Base-by-base conservation (phyloP, 2,329 filamentous ascomycete species). In the Phoma sp. region DNA sequence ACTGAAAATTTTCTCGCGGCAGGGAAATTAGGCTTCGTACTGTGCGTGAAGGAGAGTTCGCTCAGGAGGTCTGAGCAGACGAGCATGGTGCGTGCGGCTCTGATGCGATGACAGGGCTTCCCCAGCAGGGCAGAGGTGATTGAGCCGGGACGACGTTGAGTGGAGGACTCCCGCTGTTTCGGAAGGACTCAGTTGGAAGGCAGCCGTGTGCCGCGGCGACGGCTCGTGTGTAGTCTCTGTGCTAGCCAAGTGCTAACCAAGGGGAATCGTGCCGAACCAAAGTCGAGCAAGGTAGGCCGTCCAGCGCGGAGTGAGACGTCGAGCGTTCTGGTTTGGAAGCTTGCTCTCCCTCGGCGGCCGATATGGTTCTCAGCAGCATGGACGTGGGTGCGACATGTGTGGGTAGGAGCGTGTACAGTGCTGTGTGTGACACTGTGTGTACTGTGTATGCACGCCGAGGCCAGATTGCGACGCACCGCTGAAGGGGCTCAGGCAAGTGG, bases 11-110 rank as follows among this genome's bases (percentile, higher is more conserved):
- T 73, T 74, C 71, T 65, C 59, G 60, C 63, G 44, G 60, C 55
- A 61, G 69, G 72, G 73, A 75, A 63, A 75, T 75, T 74, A 64
- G 55, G 35, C 55, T 64, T 64, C 60, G 61, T 64, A 62, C 64
- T 58, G 61, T 62, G 51, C 44, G 57, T 61, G 51, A 59, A 59
- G 60, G 58, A 60, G 57, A 62, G 61, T 58, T 55, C 52, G 60
- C 46, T 54, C 51, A 63, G 61, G 57, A 62, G 70, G 67, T 67
- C 69, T 65, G 66, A 68, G 70, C 71, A 61, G 52, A 33, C n/a
- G 21, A 40, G 39, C 24, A 33, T 40, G 51, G 61, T 58, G 62
- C 60, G 69, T 73, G 72, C 70, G 71, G 71, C 71, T 73, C 71
- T 70, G 64, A 64, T 56, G 55, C 41, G 54, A 58, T 59, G 58